A percentile compares a stretch with the other conserved stretches of the same genome.
Evolutionary conservation across 2,329 filamentous ascomycete genomes (phyloP).

Genomic region (Chrysoporthe cubensis): DNA sequence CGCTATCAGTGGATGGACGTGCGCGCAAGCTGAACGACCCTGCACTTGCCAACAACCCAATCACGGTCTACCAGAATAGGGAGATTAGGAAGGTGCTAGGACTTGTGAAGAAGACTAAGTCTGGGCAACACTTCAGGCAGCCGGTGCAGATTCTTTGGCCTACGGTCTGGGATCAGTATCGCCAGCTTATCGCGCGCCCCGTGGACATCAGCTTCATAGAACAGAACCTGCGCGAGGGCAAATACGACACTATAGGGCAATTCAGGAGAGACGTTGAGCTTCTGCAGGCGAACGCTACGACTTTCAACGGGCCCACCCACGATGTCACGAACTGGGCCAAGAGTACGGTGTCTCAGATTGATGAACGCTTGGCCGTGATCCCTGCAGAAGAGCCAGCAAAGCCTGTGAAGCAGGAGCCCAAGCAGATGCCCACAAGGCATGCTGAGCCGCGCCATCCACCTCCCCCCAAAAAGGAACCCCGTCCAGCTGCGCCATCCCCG

Average conservation of each 20-base stretch:
- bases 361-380: conserved; percentile 49
- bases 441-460: conserved; percentile 47
- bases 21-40: conserved; percentile 47
- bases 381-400: conserved; percentile 60
- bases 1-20: conserved; percentile 35
- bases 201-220: conserved; percentile 89
- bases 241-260: conserved; percentile 70
- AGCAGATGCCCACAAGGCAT: conserved; percentile 51
- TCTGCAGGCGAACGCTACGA: conserved; percentile 76
- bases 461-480: conserved; percentile 37
- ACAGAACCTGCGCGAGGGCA: conserved; percentile 70
- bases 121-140: conserved; percentile 73
- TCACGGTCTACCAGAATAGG: conserved; percentile 63
- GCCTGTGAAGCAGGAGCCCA: conserved; percentile 63
- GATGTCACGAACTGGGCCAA: conserved; percentile 65
- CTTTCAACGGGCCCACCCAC: conserved; percentile 83
- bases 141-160: conserved; percentile 80
- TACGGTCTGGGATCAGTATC: conserved; percentile 73
- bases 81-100: conserved; percentile 69
- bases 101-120: conserved; percentile 84
- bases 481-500: conserved; percentile 37
- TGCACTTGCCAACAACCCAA: conserved; percentile 49
- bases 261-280: conserved; percentile 76
- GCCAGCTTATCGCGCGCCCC: conserved; percentile 59
- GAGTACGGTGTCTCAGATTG: conserved; percentile 60